Percentiles rank a stretch among this genome's conserved stretches.
These are phyloP conservation scores for Sporothrix globosa DNA, from an alignment of 2,329 filamentous ascomycete species.

Conservation along the genomic window DNA sequence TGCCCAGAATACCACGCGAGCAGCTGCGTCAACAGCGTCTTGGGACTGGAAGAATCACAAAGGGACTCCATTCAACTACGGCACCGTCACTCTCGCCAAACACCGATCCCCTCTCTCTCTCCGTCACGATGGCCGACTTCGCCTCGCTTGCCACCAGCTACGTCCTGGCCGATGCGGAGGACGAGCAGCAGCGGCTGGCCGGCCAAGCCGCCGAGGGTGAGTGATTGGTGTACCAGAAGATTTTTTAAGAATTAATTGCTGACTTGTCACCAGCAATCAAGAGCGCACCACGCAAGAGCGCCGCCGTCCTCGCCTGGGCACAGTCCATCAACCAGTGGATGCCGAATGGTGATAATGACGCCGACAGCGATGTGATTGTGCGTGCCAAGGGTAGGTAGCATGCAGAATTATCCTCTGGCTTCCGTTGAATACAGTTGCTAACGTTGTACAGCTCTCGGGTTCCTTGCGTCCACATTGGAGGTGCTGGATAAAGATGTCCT, in stretches of 20 bases:
- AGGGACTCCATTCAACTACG: not conserved
- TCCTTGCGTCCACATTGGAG: constrained; percentile 58
- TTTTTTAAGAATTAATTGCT: not conserved
- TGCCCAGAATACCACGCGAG: constrained; percentile 9
- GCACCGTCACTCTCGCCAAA: not conserved
- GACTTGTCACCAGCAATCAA: constrained; percentile 33
- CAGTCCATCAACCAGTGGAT: constrained; percentile 45
- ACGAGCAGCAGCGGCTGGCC: constrained; percentile 35
- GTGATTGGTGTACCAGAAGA: not conserved
- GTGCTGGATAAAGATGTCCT: constrained; percentile 52
- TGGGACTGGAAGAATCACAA: constrained; percentile 17
- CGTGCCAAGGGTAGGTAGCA: constrained; percentile 53
- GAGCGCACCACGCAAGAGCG: constrained; percentile 35
- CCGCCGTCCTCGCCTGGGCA: constrained; percentile 38
- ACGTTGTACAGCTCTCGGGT: constrained; percentile 53
- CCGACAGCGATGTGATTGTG: constrained; percentile 53
- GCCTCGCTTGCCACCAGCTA: constrained; percentile 38
- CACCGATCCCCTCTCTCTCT: not conserved
- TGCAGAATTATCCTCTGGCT: not conserved
- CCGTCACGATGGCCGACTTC: constrained; percentile 38
- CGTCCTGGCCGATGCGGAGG: constrained; percentile 38
- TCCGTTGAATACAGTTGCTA: not conserved
- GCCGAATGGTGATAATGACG: constrained; percentile 36
- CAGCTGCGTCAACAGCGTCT: constrained; percentile 8
- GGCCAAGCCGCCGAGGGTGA: constrained; percentile 36